These are phyloP conservation scores for Aspergillus sp. DNA, from an alignment of 2,329 filamentous ascomycete genomes.

Conservation along the genomic window DNA sequence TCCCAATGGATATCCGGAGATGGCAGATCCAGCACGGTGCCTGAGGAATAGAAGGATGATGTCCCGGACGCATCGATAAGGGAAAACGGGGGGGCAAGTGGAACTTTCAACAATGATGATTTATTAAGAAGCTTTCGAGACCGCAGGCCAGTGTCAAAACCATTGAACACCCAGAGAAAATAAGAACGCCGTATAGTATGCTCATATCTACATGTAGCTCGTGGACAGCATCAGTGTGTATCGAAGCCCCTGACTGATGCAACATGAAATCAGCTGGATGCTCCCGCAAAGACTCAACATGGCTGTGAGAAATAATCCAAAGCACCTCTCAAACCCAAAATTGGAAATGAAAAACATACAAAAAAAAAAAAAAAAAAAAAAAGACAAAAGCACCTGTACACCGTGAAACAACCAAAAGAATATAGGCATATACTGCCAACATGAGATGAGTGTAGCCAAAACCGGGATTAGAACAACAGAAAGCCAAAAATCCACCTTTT, in stretches of 20 bases:
- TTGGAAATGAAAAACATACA: conserved; percentile 8
- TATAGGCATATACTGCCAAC: conserved; percentile 12
- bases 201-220: conserved; percentile 37
- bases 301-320: conserved; percentile 20
- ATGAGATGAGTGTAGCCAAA: conserved; percentile 9
- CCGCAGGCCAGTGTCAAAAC: conserved; percentile 6
- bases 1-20: too few relatives aligned
- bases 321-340: conserved; percentile 15
- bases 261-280: conserved; percentile 15
- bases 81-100: too few relatives aligned
- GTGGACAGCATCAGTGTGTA: conserved; percentile 28
- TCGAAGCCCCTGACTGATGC: conserved; percentile 19
- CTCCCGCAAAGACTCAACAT: conserved; percentile 19
- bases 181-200: conserved; percentile 31
- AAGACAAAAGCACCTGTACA: conserved; percentile 3
- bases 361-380: conserved; percentile 11
- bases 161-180: conserved; percentile 19
- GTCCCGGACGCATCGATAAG: too few relatives aligned
- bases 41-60: too few relatives aligned
- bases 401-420: conserved; percentile 9
- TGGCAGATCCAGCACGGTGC: too few relatives aligned
- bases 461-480: conserved; percentile 14
- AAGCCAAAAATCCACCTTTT: conserved; percentile 27
- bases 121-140: too few relatives aligned
- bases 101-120: too few relatives aligned